Base-by-base conservation (phyloP, 768 basidiomycete genomes). In the Xerocomellus amylosporus region DNA sequence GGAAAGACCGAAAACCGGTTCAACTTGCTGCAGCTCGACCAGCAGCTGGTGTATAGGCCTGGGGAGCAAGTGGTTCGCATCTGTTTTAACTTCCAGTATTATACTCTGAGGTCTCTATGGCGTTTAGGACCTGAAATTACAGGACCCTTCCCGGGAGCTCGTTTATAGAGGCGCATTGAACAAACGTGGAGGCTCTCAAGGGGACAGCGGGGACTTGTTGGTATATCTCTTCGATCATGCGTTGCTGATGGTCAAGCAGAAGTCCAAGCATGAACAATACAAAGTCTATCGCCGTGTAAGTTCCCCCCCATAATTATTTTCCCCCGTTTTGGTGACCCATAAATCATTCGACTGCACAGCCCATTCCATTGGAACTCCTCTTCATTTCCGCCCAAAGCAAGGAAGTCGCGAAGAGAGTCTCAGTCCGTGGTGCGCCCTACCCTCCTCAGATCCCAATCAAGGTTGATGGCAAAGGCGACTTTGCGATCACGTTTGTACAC, bases 151-250 rank as follows among this genome's bases (percentile, higher is more conserved):
- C 7, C 84, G 97, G 14, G 88, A 98, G 75, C 80, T 98, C 64
- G 81, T 98, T 26, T 90, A 89, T 74, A 98, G 94, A 72, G 94
- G 94, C 20, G 73, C 84, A 26, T 75, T 98, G 60, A 97, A 91
- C 68, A 91, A 93, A 66, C 84, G 94, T 8, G 85, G 86, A 2
- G 84, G 84, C 4, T 75, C 75, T 7, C 80, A 85, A 63, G 79
- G 80, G 55, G 88, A 88, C 56, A 93, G 86, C 63, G 93, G 93
- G 15, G 96, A 98, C 68, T 77, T 98, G 46, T 83, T 91, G 63
- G 90, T 96, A 7, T 98, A 96, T 76, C 73, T 99, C 64, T 97
- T 99, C 67, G 97, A 99, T 69, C 97, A 99, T 71, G 94, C 94
- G 2, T 74, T 99, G 40, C 75, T 99, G 31, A 92, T 98, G 82